Evolutionary conservation across 2,329 filamentous ascomycete genomes (phyloP).

Genomic region (Ilyonectria destructans): DNA sequence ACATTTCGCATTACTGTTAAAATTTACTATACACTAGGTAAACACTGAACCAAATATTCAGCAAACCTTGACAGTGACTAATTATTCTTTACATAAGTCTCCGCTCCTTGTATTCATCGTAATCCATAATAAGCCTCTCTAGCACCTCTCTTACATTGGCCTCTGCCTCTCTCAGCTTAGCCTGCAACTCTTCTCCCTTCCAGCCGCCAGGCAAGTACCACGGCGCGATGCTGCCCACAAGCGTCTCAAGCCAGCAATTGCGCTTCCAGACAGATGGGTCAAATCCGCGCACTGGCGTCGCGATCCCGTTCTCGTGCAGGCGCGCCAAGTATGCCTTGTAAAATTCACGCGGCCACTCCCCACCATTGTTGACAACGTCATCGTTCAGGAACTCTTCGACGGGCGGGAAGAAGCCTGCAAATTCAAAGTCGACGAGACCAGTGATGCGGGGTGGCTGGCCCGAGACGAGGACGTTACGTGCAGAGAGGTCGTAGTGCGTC

Average conservation of each 20-base stretch:
- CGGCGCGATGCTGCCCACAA: slow-evolving; percentile 22
- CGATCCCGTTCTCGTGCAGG: not conserved
- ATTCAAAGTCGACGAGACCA: slow-evolving; percentile 31
- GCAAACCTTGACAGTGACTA: too few species aligned
- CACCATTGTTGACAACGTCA: not conserved
- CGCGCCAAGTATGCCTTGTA: slow-evolving; percentile 18
- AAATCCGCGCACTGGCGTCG: not conserved
- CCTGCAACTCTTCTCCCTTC: too few species aligned
- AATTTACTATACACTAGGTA: too few species aligned
- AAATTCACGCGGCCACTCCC: slow-evolving; percentile 16
- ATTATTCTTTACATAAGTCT: too few species aligned
- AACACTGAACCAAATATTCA: too few species aligned
- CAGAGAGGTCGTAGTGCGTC: slow-evolving; percentile 27
- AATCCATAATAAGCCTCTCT: too few species aligned
- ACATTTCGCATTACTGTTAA: too few species aligned
- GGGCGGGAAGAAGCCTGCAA: slow-evolving; percentile 24
- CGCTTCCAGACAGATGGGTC: not conserved
- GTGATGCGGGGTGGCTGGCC: slow-evolving; percentile 14
- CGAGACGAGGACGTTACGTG: slow-evolving; percentile 26
- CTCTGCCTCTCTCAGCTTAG: too few species aligned
- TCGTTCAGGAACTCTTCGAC: slow-evolving; percentile 30
- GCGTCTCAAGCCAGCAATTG: slow-evolving; percentile 1
- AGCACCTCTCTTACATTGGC: too few species aligned
- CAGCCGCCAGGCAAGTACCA: slow-evolving; percentile 25
- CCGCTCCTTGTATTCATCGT: too few species aligned